phyloP scores from a whole-genome alignment of 2,329 filamentous ascomycete species.

The Penicillium italicum region DNA sequence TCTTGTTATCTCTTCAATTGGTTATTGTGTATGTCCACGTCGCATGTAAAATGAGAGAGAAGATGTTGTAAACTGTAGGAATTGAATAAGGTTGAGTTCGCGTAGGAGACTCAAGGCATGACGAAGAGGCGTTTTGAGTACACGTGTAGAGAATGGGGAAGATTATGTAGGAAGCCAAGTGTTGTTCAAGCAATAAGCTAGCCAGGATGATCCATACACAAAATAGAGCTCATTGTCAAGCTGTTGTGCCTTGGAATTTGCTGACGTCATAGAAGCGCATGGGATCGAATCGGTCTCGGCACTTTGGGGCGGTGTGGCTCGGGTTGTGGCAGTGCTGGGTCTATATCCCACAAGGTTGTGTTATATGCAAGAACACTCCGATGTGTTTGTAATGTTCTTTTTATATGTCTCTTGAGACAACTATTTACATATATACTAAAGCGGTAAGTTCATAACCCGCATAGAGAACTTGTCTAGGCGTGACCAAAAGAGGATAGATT shows the following conservation, averaged over 20 bases:
- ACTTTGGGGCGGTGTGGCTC: constrained; percentile 1
- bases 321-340: constrained; percentile 1
- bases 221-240: neutral
- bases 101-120: constrained; percentile 9
- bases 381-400: too few species aligned
- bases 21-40: neutral
- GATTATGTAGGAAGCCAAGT: neutral
- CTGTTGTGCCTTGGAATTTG: neutral
- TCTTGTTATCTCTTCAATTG: neutral
- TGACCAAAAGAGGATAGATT: neutral
- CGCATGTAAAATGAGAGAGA: neutral
- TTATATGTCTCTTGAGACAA: too few species aligned
- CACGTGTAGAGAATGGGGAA: neutral
- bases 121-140: constrained; percentile 11
- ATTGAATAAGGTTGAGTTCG: neutral
- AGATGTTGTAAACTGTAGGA: neutral
- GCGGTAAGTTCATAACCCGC: neutral
- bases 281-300: neutral
- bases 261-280: constrained; percentile 4
- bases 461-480: neutral
- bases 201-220: constrained; percentile 5
- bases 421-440: too few species aligned
- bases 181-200: neutral
- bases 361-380: neutral
- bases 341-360: neutral